A percentile compares a stretch with the other conserved stretches of the same genome.
phyloP scores from a whole-genome alignment of 2,329 filamentous ascomycete genomes.

The Zymoseptoria pseudotritici region DNA sequence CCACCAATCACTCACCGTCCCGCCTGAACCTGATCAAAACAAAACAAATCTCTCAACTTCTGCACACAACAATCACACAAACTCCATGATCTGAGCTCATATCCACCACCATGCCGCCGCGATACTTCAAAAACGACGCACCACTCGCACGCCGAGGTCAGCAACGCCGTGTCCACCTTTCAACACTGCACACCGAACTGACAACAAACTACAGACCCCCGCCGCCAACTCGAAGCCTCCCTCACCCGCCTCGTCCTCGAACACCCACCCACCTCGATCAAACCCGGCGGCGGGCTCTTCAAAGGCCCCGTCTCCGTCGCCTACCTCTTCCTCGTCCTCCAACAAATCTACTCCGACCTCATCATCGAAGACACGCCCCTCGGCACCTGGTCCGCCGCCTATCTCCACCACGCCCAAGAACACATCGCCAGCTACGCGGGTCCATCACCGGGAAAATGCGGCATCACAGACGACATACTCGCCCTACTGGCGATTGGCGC shows the following conservation, averaged over 20 bases:
- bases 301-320: conserved; percentile 44
- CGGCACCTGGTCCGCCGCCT: conserved; percentile 44
- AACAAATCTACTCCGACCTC: conserved; percentile 42
- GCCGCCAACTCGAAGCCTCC: conserved; percentile 45
- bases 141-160: conserved; percentile 29
- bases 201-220: conserved; percentile 31
- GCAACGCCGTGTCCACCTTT: not conserved
- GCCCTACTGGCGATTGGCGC: conserved; percentile 44
- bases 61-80: not conserved
- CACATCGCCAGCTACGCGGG: conserved; percentile 44
- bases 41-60: not conserved
- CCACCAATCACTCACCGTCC: not conserved
- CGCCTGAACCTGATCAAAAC: not conserved
- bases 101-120: conserved; percentile 24
- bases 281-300: conserved; percentile 43
- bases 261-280: conserved; percentile 39
- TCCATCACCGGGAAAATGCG: conserved; percentile 40
- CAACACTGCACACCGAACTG: not conserved
- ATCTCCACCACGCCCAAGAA: conserved; percentile 44
- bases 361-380: conserved; percentile 40
- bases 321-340: conserved; percentile 44
- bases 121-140: conserved; percentile 36
- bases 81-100: conserved; percentile 3
- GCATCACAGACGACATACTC: conserved; percentile 45
- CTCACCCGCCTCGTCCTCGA: conserved; percentile 42